phyloP scores from a whole-genome alignment of 352 stramenopile species.

The Pythium periplocum region DNA sequence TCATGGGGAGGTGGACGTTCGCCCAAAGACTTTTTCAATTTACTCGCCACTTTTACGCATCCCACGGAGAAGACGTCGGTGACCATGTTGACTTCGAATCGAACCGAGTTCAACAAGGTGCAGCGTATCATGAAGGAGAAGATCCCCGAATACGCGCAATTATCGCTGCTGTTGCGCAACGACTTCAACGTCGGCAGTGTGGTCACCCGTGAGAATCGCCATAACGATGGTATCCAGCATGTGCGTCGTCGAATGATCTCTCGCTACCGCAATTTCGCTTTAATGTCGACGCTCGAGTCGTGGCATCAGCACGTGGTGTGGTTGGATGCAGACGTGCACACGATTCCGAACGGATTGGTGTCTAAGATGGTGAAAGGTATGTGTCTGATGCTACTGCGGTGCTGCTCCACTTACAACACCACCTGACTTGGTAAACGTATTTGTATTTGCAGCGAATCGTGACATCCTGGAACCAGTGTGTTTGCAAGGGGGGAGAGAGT shows the following conservation, averaged over 20 bases:
- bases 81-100: slow-evolving; percentile 26
- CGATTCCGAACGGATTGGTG: slow-evolving; percentile 18
- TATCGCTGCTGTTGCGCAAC: slow-evolving; percentile 29
- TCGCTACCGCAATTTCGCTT: slow-evolving; percentile 41
- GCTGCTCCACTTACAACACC: no score
- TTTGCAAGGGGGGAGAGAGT: background rate
- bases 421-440: no score
- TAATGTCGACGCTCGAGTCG: slow-evolving; percentile 26
- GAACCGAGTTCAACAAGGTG: slow-evolving; percentile 20
- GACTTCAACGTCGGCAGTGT: slow-evolving; percentile 16
- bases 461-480: slow-evolving; percentile 23
- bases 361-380: slow-evolving; percentile 21
- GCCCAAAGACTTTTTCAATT: slow-evolving; percentile 22
- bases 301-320: slow-evolving; percentile 42
- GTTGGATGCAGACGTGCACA: slow-evolving; percentile 26
- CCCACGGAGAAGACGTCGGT: slow-evolving; percentile 24
- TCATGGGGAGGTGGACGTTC: slow-evolving; percentile 28
- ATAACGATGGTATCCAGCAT: slow-evolving; percentile 20
- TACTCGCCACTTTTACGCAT: slow-evolving; percentile 23
- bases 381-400: no score
- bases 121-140: slow-evolving; percentile 10
- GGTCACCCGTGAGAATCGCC: slow-evolving; percentile 26
- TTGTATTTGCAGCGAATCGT: slow-evolving; percentile 3
- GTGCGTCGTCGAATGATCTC: slow-evolving; percentile 28
- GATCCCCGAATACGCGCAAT: slow-evolving; percentile 14